Evolutionary conservation across 108 stramenopile species (phyloP).

Genomic region (Nannochloropsis granulata): DNA sequence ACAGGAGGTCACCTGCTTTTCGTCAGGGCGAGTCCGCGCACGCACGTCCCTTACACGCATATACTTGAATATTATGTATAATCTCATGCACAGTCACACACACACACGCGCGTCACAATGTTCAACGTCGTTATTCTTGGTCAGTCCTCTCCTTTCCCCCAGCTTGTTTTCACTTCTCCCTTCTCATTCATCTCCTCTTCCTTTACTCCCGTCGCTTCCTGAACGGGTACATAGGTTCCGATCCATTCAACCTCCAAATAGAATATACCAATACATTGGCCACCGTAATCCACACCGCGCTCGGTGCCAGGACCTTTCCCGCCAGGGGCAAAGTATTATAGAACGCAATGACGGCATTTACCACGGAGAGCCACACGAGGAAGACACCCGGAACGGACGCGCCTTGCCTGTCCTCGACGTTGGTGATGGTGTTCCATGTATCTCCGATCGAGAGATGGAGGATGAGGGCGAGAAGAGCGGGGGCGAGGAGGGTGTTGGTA

Average conservation of each 20-base stretch:
- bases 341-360: constrained; percentile 1
- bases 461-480: constrained; percentile 44
- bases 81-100: no score
- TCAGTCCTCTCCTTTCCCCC: no score
- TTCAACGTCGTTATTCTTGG: no score
- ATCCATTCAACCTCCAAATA: constrained; percentile 26
- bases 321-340: constrained; percentile 13
- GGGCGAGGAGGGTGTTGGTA: constrained; percentile 28
- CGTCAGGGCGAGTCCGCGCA: no score
- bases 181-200: no score
- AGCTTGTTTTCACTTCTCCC: no score
- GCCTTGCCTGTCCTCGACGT: constrained; percentile 67
- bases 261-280: constrained; percentile 19
- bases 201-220: neutral
- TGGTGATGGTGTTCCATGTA: constrained; percentile 88
- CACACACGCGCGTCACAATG: no score
- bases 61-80: no score
- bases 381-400: constrained; percentile 37
- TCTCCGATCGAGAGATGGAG: constrained; percentile 72
- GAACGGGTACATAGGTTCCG: constrained; percentile 21
- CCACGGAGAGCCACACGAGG: constrained; percentile 5
- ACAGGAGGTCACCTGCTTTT: no score
- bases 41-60: no score
- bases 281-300: constrained; percentile 22
- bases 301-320: constrained; percentile 15